phyloP scores from a whole-genome alignment of 768 basidiomycete genomes.

The Tylopilus plumbeoviolaceoides region DNA sequence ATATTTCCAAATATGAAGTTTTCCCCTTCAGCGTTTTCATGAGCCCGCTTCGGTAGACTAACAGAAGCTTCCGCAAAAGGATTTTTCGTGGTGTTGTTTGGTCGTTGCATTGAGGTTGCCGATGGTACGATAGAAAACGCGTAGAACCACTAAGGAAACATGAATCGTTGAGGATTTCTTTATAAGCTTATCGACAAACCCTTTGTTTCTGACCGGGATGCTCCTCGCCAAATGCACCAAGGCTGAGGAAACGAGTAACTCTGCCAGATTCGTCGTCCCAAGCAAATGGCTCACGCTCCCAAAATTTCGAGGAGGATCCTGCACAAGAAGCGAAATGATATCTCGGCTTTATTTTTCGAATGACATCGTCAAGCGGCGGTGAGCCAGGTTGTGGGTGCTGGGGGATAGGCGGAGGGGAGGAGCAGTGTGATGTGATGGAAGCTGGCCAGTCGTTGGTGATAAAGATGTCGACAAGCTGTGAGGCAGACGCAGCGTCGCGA shows the following conservation, averaged over 20 bases:
- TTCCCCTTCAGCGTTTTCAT: slow-evolving; percentile 45
- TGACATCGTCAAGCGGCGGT: slow-evolving; percentile 59
- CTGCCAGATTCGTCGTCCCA: slow-evolving; percentile 74
- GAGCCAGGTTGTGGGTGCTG: slow-evolving; percentile 44
- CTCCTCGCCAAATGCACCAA: slow-evolving; percentile 81
- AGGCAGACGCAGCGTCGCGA: slow-evolving; percentile 53
- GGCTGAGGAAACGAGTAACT: slow-evolving; percentile 70
- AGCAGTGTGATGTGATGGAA: slow-evolving; percentile 57
- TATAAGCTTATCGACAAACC: slow-evolving; percentile 43
- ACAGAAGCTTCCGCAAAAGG: slow-evolving; percentile 50
- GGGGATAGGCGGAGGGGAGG: slow-evolving; percentile 40
- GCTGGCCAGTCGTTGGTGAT: slow-evolving; percentile 78
- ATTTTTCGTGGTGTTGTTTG: slow-evolving; percentile 66
- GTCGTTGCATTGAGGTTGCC: slow-evolving; percentile 38
- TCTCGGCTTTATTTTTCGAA: slow-evolving; percentile 67
- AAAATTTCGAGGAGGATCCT: slow-evolving; percentile 71
- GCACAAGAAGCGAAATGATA: slow-evolving; percentile 81
- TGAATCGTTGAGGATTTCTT: slow-evolving; percentile 5
- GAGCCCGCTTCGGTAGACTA: slow-evolving; percentile 48
- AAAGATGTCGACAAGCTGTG: slow-evolving; percentile 74
- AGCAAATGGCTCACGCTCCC: slow-evolving; percentile 91
- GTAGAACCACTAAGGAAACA: slow-evolving; percentile 81
- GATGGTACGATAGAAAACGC: slow-evolving; percentile 82
- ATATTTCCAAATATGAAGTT: slow-evolving; percentile 71
- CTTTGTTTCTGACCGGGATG: slow-evolving; percentile 72